Percentiles rank a stretch among this genome's conserved stretches.
Conservation (phyloP, 2,329 filamentous ascomycete genomes). For the Apiospora hydei region DNA sequence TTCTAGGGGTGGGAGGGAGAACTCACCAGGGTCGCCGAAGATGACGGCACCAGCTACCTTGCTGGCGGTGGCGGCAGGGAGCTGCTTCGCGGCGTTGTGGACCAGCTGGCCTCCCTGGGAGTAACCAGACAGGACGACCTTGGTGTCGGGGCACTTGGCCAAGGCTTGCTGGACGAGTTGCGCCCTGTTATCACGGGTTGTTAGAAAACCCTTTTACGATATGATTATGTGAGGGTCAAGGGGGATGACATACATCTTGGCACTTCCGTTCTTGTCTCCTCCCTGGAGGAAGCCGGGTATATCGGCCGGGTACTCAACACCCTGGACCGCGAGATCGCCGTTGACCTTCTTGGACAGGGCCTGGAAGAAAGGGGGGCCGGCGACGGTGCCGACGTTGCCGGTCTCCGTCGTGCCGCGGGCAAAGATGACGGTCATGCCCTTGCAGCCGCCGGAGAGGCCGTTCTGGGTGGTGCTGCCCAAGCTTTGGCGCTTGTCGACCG, state of each 20-base stretch:
- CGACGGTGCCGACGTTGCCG: constrained; percentile 58
- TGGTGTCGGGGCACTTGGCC: constrained; percentile 51
- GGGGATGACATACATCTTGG: constrained; percentile 44
- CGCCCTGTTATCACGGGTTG: constrained; percentile 30
- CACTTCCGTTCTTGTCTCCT: constrained; percentile 52
- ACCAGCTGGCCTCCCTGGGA: constrained; percentile 50
- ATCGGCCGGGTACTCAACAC: constrained; percentile 59
- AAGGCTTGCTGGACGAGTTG: constrained; percentile 42
- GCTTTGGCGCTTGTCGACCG: constrained; percentile 26
- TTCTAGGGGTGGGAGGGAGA: not conserved
- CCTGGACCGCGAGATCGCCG: constrained; percentile 57
- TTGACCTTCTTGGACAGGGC: constrained; percentile 51
- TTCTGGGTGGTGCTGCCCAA: constrained; percentile 24
- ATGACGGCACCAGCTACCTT: constrained; percentile 38
- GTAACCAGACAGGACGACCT: constrained; percentile 56
- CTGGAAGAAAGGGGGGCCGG: constrained; percentile 59
- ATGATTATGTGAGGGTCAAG: not conserved
- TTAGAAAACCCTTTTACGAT: not conserved
- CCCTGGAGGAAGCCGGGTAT: constrained; percentile 53
- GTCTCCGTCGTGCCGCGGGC: constrained; percentile 62
- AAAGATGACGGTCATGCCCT: constrained; percentile 60
- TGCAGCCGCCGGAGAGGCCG: constrained; percentile 42
- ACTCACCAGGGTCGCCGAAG: constrained; percentile 25
- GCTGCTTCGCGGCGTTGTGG: constrained; percentile 50
- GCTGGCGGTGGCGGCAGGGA: constrained; percentile 44